Percentiles rank a stretch among this genome's conserved stretches.
These are phyloP conservation scores for Talaromyces sp. DNA, from an alignment of 2,329 filamentous ascomycete genomes.

Conservation along the genomic window DNA sequence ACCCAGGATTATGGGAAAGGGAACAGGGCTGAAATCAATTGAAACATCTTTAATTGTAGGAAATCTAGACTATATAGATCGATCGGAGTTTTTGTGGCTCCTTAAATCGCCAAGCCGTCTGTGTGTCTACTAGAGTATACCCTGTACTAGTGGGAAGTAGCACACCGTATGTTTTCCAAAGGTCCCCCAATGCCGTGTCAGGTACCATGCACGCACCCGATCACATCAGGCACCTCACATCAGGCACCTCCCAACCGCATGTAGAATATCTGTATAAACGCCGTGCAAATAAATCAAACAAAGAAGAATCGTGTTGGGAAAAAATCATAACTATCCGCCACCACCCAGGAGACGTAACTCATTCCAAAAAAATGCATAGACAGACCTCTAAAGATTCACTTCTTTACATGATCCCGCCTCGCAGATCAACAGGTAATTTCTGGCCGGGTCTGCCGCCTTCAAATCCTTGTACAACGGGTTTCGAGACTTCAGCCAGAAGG, in stretches of 20 bases:
- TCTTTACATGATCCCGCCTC: conserved; percentile 40
- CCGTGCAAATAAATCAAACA: neutral
- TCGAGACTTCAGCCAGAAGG: conserved; percentile 42
- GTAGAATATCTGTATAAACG: neutral
- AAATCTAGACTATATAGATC: neutral
- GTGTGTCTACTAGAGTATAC: neutral
- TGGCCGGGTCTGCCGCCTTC: conserved; percentile 34
- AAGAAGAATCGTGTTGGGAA: no score
- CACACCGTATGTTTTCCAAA: neutral
- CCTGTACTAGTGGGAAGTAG: no score
- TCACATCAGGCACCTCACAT: neutral
- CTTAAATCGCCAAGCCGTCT: neutral
- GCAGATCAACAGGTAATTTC: conserved; percentile 44
- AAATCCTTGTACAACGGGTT: conserved; percentile 43
- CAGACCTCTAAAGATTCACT: conserved; percentile 34
- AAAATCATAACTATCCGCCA: no score
- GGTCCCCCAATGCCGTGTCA: neutral
- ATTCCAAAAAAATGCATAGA: neutral
- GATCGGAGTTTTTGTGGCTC: neutral
- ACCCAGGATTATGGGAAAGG: no score
- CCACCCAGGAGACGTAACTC: no score
- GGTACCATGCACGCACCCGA: conserved; percentile 1
- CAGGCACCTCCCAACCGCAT: neutral
- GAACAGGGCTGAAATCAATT: neutral
- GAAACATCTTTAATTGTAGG: neutral